Conservation (phyloP, 192 early-diverging fungal species). For the Rhizoclosmatium sp. region DNA sequence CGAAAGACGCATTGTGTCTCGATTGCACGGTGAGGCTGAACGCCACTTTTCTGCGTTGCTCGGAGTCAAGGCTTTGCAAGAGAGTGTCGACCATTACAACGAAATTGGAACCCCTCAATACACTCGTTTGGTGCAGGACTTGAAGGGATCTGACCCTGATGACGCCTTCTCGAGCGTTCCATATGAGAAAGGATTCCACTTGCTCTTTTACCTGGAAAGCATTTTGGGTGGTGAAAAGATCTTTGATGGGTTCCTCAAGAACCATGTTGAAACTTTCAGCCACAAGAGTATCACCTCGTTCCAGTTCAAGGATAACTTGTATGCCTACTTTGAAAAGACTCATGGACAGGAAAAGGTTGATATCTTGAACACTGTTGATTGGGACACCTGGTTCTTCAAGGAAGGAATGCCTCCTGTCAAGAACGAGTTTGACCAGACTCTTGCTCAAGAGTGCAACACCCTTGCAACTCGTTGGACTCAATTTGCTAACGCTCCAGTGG, state of each 20-base stretch:
- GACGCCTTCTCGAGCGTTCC: conserved; percentile 60
- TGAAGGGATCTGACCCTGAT: conserved; percentile 55
- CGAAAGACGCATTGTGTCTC: conserved; percentile 88
- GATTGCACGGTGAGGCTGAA: conserved; percentile 78
- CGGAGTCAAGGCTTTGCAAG: conserved; percentile 76
- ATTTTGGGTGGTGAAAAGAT: conserved; percentile 81
- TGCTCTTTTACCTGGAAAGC: conserved; percentile 92
- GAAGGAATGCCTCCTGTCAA: conserved; percentile 91
- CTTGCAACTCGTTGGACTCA: conserved; percentile 68
- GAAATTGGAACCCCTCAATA: conserved; percentile 51
- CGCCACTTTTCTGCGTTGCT: conserved; percentile 88
- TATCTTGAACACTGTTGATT: conserved; percentile 83
- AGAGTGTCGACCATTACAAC: conserved; percentile 57
- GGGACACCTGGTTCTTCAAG: conserved; percentile 87
- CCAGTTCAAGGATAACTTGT: conserved; percentile 87
- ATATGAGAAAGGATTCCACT: conserved; percentile 92
- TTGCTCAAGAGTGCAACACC: conserved; percentile 80
- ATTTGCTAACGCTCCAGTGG: conserved; percentile 2
- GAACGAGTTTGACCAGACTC: conserved; percentile 84
- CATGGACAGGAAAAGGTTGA: conserved; percentile 72
- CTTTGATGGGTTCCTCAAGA: conserved; percentile 86
- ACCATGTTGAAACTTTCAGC: conserved; percentile 82
- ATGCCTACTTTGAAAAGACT: conserved; percentile 75
- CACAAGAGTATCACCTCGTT: conserved; percentile 88
- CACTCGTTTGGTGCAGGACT: conserved; percentile 65